A percentile compares a stretch with the other conserved stretches of the same genome.
These are phyloP conservation scores for Eucalyptus cladocalyx DNA, from an alignment of 345 rosid genomes.

Conservation along the genomic window DNA sequence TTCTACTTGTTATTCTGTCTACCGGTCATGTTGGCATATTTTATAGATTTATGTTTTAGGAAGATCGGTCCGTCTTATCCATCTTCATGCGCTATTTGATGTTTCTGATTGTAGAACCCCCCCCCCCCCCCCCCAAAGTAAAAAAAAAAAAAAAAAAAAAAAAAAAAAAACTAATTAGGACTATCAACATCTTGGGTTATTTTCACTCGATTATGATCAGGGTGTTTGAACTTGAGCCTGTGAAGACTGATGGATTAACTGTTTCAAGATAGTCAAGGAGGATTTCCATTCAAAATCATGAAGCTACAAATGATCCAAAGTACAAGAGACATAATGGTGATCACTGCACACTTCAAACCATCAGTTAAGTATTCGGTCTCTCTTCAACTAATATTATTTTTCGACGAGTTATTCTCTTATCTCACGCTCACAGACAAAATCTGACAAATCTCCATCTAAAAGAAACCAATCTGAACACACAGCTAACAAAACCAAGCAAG, in stretches of 20 bases:
- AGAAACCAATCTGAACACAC: background rate
- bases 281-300: background rate
- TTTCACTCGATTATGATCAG: background rate
- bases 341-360: background rate
- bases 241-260: background rate
- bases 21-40: background rate
- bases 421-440: background rate
- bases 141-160: too few species aligned
- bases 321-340: background rate
- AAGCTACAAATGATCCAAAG: background rate
- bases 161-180: background rate
- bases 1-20: background rate
- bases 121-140: rapidly evolving
- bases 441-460: background rate
- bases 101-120: background rate
- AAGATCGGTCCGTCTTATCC: background rate
- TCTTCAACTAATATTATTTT: background rate
- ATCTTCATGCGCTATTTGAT: background rate
- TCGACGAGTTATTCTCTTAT: background rate
- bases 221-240: background rate
- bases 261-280: background rate
- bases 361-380: background rate
- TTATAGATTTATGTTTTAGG: background rate
- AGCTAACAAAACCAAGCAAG: background rate
- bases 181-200: background rate